Evolutionary conservation across 805 yeast species (phyloP), one percentile per base, ranked within the genome.

Genomic region (Trichomonascus vanleenenianus): DNA sequence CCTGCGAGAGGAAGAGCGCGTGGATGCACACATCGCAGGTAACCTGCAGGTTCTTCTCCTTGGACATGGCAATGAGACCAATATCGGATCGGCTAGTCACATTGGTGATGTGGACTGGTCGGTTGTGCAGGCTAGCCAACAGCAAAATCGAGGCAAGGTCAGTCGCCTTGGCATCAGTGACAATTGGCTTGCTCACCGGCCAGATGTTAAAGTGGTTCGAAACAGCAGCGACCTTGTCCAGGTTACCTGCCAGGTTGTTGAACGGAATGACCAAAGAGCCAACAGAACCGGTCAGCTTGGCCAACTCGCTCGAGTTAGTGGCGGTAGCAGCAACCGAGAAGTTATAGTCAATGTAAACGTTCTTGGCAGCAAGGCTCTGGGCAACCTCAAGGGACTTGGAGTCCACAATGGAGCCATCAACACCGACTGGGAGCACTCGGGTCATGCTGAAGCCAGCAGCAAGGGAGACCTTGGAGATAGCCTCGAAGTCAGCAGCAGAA

Each of bases 81-180:
- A 91, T 73, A 64, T 91, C 97, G 54, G 83, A 86, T 61, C 75
- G 79, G 49, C 83, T 74, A 36, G 85, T 78, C 43, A 91, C 93
- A 54, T 85, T 88, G 46, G 95, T 85, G 56, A 91, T 81, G 66
- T 91, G 97, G 53, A 91, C 83, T 35, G 87, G 72, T 59, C 95
- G 78, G 67, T 71, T 76, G 72, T 85, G 88, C 61, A 91, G 75
- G 22, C 96, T 84, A 38, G 97, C 95, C 67, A 91, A 72, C 59
- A 91, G 75, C 62, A 91, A 71, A 39, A 89, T 83, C 2, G 96
- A 85, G n/a, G 97, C 97, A 59, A 91, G 73, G 59, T 87, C 91
- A 34, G 96, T 85, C 20, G 91, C 81, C 63, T 78, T 81, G 42
- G 97, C 96, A 66, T 91, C 97, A 36, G 96, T 87, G 52, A 89